Conservation (phyloP, 2,329 filamentous ascomycete genomes). For the Aspergillus sclerotialis region DNA sequence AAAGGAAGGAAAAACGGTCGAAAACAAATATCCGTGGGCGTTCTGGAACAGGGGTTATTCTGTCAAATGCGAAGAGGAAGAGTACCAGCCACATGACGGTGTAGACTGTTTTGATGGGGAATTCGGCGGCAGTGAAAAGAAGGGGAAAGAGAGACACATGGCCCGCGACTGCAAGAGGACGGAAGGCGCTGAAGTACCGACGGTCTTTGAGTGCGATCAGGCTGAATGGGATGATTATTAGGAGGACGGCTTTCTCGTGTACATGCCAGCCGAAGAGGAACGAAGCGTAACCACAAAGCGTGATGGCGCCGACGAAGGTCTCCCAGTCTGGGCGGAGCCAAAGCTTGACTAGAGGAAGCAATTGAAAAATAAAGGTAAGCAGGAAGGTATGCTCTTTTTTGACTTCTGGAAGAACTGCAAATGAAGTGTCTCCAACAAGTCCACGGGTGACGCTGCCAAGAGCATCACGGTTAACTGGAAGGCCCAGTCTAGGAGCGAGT, state of each 20-base stretch:
- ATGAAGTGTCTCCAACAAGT: slow-evolving; percentile 85
- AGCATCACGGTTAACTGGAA: slow-evolving; percentile 66
- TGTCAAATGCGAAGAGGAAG: slow-evolving; percentile 81
- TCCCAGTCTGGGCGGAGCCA: slow-evolving; percentile 79
- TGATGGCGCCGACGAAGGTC: slow-evolving; percentile 80
- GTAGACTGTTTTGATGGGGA: slow-evolving; percentile 88
- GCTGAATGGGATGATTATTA: slow-evolving; percentile 92
- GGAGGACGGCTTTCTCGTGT: slow-evolving; percentile 91
- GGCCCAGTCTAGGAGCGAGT: slow-evolving; percentile 73
- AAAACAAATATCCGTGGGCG: slow-evolving; percentile 79
- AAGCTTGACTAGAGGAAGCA: slow-evolving; percentile 70
- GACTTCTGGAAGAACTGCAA: slow-evolving; percentile 86
- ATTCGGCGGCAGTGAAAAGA: slow-evolving; percentile 85
- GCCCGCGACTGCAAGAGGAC: slow-evolving; percentile 83
- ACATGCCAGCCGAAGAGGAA: slow-evolving; percentile 99
- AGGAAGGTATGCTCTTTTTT: slow-evolving; percentile 72
- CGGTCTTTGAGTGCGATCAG: slow-evolving; percentile 85
- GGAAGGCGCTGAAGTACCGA: slow-evolving; percentile 83
- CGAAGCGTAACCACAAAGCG: slow-evolving; percentile 89
- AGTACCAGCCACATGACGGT: slow-evolving; percentile 85
- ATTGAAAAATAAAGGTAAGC: slow-evolving; percentile 75
- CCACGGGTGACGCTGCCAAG: slow-evolving; percentile 86
- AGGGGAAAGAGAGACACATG: slow-evolving; percentile 94
- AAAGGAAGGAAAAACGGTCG: slow-evolving; percentile 82
- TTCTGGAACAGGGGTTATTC: slow-evolving; percentile 73